Evolutionary conservation across 2,329 filamentous ascomycete genomes (phyloP), one percentile per base, ranked within the genome.

Genomic region (Trichophyton simii): DNA sequence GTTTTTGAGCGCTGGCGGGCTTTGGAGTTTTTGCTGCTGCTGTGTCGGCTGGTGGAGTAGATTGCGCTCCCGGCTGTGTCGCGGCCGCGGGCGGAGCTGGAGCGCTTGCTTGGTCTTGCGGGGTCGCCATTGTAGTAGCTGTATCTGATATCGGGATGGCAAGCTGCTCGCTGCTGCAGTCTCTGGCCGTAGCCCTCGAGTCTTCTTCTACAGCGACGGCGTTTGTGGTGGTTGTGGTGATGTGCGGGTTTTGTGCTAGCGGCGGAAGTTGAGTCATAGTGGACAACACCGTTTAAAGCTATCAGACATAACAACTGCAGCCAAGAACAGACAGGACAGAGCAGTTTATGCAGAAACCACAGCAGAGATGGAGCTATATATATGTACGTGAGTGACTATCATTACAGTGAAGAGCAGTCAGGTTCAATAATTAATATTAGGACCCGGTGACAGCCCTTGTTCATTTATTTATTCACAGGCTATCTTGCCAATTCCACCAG

Each of bases 391-490:
- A 20, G 18, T 46, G 42, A 20, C 42, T 46, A n/a, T n/a, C 15
- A 20, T 46, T 46, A 48, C 44, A 25, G 44, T 48, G 20, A 52
- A 52, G 20, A 52, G 22, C 20, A 38, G 9, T 38, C 34, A 38
- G 2, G 25, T 52, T 52, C 46, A 52, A 52, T 52, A 52, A 48
- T 52, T 52, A 52, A 52, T 52, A 52, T 52, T 52, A 22, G 46
- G 46, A 38, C 20, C 22, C 13, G 9, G 7, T 9, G 9, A 48
- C 22, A 28, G 46, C 52, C 34, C 28, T 55, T 18, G 28, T 34
- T 52, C 52, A 36, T 55, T 55, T 36, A 55, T 55, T 55, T 31
- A 55, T 34, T 52, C 52, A 55, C 52, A 38, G 34, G 52, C 57
- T 58, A 42, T 36, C 57, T 58, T 36, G 36, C 20, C 57, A 58